Percentiles rank a stretch among this genome's conserved stretches.
phyloP scores from a whole-genome alignment of 441 rosid species.

The Capsella rubella region DNA sequence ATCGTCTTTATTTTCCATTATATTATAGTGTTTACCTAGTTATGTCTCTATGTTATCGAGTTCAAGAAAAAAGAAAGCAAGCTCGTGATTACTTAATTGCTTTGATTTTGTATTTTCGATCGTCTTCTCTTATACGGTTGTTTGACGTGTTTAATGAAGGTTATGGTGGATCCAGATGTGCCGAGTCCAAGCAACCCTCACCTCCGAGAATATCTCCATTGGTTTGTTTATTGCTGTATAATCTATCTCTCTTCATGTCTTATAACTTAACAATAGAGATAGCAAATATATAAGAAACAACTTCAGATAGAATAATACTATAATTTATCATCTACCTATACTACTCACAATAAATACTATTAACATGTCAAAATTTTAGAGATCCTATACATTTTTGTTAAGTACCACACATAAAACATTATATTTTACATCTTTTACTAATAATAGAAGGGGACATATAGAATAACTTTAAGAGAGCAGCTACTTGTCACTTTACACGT shows the following conservation, averaged over 20 bases:
- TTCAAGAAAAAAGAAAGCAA: not conserved
- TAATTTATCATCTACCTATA: too few relatives aligned
- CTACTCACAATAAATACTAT: not conserved
- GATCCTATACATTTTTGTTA: not conserved
- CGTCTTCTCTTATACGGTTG: conserved; percentile 8
- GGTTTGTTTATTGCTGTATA: conserved; percentile 47
- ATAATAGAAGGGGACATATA: conserved; percentile 17
- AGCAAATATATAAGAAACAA: not conserved
- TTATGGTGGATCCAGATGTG: conserved; percentile 90
- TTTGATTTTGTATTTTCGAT: too few relatives aligned
- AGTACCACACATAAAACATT: not conserved
- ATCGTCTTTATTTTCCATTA: too few relatives aligned
- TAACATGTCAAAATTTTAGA: not conserved
- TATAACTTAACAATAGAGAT: not conserved
- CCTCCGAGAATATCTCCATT: conserved; percentile 81
- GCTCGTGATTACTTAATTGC: not conserved
- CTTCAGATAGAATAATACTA: not conserved
- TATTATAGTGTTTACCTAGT: too few relatives aligned
- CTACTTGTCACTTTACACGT: not conserved
- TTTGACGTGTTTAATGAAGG: conserved; percentile 44
- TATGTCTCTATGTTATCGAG: not conserved
- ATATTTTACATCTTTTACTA: not conserved
- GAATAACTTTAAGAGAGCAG: conserved; percentile 1
- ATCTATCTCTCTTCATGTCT: not conserved
- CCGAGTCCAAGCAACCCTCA: conserved; percentile 80